Percentiles rank a stretch among this genome's conserved stretches.
These are phyloP conservation scores for Melocanna baccifera DNA, from an alignment of 176 grass and related monocot species.

Conservation along the genomic window DNA sequence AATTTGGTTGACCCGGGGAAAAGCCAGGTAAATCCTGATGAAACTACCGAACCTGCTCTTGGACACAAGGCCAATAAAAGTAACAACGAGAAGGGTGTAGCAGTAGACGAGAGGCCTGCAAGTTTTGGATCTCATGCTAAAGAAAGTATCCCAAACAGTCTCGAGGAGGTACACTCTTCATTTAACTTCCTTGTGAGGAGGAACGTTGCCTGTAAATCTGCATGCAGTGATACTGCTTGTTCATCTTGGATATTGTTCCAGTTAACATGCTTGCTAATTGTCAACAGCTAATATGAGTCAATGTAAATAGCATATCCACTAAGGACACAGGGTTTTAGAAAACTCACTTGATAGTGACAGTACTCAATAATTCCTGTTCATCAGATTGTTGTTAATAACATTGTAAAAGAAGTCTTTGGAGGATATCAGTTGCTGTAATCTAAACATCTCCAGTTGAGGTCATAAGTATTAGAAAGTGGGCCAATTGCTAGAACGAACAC, in stretches of 20 bases:
- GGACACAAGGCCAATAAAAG: constrained; percentile 13
- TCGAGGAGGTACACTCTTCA: constrained; percentile 50
- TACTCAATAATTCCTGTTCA: not conserved
- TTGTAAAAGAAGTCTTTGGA: not conserved
- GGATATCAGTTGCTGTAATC: not conserved
- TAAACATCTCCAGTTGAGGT: not conserved
- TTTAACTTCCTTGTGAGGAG: constrained; percentile 14
- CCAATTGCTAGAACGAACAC: not conserved
- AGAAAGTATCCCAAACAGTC: constrained; percentile 10
- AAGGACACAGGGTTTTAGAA: not conserved
- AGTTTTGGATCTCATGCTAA: constrained; percentile 23
- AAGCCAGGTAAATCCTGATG: constrained; percentile 37
- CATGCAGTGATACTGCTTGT: not conserved
- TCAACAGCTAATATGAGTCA: not conserved
- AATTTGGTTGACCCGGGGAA: constrained; percentile 34
- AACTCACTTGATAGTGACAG: not conserved
- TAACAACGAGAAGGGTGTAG: constrained; percentile 13
- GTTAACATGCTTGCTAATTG: not conserved
- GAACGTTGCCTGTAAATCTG: not conserved
- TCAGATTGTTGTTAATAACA: constrained; percentile 5
- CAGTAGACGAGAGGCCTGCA: constrained; percentile 31
- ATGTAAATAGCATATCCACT: not conserved
- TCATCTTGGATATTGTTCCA: not conserved
- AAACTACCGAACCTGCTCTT: constrained; percentile 15
- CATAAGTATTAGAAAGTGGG: not conserved